Evolutionary conservation across 495 filamentous ascomycete genomes (phyloP).

Genomic region (Daldinia bambusicola): DNA sequence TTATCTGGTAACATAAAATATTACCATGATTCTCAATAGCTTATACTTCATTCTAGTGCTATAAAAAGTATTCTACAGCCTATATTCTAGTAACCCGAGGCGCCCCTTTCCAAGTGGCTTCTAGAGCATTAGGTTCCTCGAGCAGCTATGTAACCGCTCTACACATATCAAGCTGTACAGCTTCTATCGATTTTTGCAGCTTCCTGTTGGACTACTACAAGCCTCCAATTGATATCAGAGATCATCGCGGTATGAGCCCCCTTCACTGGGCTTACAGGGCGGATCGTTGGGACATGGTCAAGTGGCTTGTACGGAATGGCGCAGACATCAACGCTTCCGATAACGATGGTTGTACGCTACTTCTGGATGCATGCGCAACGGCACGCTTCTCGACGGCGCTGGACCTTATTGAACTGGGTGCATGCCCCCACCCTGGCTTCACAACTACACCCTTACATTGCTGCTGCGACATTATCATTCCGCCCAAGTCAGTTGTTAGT

Average conservation of each 20-base stretch:
- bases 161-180: constrained; percentile 3
- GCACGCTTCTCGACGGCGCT: not conserved
- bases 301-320: constrained; percentile 10
- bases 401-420: not conserved
- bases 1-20: not conserved
- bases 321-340: constrained; percentile 2
- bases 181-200: not conserved
- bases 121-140: constrained; percentile 9
- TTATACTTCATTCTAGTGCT: constrained; percentile 13
- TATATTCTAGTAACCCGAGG: constrained; percentile 14
- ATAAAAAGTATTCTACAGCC: not conserved
- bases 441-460: not conserved
- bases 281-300: constrained; percentile 7
- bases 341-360: not conserved
- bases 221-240: constrained; percentile 16
- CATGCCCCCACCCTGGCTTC: not conserved
- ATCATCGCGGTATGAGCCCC: constrained; percentile 14
- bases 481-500: too few species aligned
- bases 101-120: constrained; percentile 17
- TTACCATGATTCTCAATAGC: not conserved
- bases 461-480: not conserved
- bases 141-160: constrained; percentile 19
- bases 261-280: constrained; percentile 19
- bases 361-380: constrained; percentile 8
- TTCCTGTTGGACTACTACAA: constrained; percentile 14